A percentile compares a stretch with the other conserved stretches of the same genome.
Conservation (phyloP, 306 rosid species). For the Bauhinia variegata region DNA sequence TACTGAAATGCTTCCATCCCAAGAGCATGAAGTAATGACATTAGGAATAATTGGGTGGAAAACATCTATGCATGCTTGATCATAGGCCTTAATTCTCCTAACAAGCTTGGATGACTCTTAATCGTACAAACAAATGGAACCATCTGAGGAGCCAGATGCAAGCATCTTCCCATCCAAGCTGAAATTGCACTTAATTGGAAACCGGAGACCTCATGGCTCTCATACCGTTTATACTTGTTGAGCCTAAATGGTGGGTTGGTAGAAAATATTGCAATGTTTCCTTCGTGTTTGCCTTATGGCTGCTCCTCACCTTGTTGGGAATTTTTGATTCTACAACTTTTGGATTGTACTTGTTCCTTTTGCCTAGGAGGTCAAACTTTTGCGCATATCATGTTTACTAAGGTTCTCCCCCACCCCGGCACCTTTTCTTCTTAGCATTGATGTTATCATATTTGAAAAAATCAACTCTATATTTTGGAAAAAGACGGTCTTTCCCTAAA, state of each 20-base stretch:
- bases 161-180: constrained; percentile 75
- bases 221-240: constrained; percentile 82
- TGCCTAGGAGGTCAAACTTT: no score
- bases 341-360: no score
- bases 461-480: neutral
- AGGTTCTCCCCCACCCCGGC: no score
- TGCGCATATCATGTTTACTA: no score
- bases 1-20: constrained; percentile 78
- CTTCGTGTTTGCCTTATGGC: no score
- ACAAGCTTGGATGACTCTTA: constrained; percentile 67
- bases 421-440: no score
- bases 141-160: constrained; percentile 89
- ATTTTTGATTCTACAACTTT: no score
- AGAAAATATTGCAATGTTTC: constrained; percentile 63
- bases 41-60: constrained; percentile 76
- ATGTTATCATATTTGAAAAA: no score
- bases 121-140: constrained; percentile 69
- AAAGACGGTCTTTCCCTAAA: neutral
- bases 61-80: constrained; percentile 72
- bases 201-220: constrained; percentile 77
- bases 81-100: constrained; percentile 71
- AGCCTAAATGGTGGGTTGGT: constrained; percentile 80
- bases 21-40: constrained; percentile 82
- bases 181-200: constrained; percentile 82
- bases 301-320: no score